phyloP scores from a whole-genome alignment of 192 early-diverging fungal species.

The Backusella psychrophila region DNA sequence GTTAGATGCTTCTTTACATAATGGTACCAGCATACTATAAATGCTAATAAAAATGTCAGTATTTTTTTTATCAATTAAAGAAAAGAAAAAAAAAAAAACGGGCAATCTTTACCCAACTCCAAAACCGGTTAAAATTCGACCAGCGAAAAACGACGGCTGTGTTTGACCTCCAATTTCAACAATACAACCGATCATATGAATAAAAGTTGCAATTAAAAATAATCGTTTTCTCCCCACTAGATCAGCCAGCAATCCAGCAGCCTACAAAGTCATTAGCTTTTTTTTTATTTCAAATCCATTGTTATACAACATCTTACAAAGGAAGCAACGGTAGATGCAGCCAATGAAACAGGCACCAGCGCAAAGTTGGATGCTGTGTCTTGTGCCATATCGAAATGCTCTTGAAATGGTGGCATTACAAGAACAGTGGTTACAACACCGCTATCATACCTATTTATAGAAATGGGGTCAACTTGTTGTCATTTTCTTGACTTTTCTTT shows the following conservation, averaged over 20 bases:
- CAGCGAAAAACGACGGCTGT: slow-evolving; percentile 42
- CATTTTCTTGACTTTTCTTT: neutral
- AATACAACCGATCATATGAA: slow-evolving; percentile 48
- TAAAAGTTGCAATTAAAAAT: slow-evolving; percentile 40
- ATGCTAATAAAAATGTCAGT: slow-evolving; percentile 27
- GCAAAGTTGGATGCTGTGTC: neutral
- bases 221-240: slow-evolving; percentile 40
- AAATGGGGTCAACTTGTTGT: neutral
- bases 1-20: slow-evolving; percentile 22
- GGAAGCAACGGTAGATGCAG: slow-evolving; percentile 47
- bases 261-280: slow-evolving; percentile 22
- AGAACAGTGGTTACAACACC: slow-evolving; percentile 21
- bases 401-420: slow-evolving; percentile 19
- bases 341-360: slow-evolving; percentile 21
- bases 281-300: too few relatives aligned
- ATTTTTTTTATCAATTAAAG: neutral
- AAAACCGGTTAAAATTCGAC: slow-evolving; percentile 51
- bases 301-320: slow-evolving; percentile 41
- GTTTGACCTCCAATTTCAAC: slow-evolving; percentile 42
- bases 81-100: neutral
- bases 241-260: slow-evolving; percentile 49
- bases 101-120: slow-evolving; percentile 44
- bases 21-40: slow-evolving; percentile 56
- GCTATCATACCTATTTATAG: slow-evolving; percentile 20
- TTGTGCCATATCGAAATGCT: neutral